Base-by-base conservation (phyloP, 192 early-diverging fungal genomes). In the Umbelopsis isabellina region DNA sequence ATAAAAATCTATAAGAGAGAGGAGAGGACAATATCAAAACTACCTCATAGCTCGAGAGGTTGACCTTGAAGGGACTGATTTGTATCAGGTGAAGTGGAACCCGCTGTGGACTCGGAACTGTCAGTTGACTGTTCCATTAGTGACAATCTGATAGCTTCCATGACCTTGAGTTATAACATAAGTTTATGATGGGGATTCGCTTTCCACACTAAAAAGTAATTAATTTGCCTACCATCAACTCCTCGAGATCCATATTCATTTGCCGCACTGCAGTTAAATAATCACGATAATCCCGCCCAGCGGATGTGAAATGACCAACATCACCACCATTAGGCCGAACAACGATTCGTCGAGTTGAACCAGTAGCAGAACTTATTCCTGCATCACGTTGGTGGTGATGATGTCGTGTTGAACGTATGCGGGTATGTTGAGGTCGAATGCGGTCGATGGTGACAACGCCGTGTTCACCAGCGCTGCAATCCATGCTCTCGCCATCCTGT, bases 91-190 rank as follows among this genome's bases (percentile, higher is more conserved):
- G 4, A 22, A 53, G 53, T 37, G 25, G 27, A 35, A 16, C 37
- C 55, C 11, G 55, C 37, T 2, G 25, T 25, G 1, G 55, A 41
- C 6, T 41, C 3, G 1, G 55, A 13, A 16, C 33, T 49, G 1
- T 49, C 55, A 30, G 6, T 18, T 35, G 27, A 30, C n/a, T 61
- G 55, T 61, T 61, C 55, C 12, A 61, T 27, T 30, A 72, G 45
- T 12, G 71, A 72, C 51, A 72, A 66, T 64, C 72, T 50, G 61
- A 74, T 68, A 1, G 72, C 66, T 49, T 74, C 72, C 66, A 74
- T 68, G 15, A 61, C 55, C 55, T 61, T 37, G 0, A 25, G 18
- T 37, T 25, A 7, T 4, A 2, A 30, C 27, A 30, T 30, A 30
- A 30, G 3, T 13, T 35, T 35, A 16, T 61, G 25, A 61, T 13